phyloP scores from a whole-genome alignment of 306 rosid species.

The Trifolium pratense region DNA sequence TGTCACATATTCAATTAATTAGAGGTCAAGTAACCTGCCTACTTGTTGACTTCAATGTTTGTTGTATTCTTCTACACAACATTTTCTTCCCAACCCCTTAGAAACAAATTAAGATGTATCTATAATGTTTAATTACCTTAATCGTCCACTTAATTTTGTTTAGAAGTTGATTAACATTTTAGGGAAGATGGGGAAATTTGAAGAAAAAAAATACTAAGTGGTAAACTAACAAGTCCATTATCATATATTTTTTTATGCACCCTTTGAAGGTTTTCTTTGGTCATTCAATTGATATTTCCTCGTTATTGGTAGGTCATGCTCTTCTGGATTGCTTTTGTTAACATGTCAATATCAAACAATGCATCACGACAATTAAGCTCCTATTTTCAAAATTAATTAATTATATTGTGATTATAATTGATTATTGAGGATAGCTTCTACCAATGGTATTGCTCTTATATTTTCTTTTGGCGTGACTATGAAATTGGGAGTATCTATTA shows the following conservation, averaged over 20 bases:
- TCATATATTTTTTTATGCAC: conserved; percentile 20
- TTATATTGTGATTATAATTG: background rate
- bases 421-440: conserved; percentile 36
- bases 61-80: conserved; percentile 13
- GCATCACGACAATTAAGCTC: conserved; percentile 40
- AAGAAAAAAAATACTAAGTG: conserved; percentile 24
- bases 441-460: conserved; percentile 26
- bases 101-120: conserved; percentile 35
- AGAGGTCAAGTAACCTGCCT: conserved; percentile 45
- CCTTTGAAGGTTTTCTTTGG: conserved; percentile 23
- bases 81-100: conserved; percentile 32
- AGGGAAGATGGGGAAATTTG: conserved; percentile 30
- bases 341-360: conserved; percentile 56
- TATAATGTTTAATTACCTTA: conserved; percentile 15
- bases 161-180: conserved; percentile 44
- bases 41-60: conserved; percentile 50
- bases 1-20: conserved; percentile 36
- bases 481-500: background rate
- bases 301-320: conserved; percentile 43
- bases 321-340: conserved; percentile 42
- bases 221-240: conserved; percentile 37
- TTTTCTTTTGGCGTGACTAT: conserved; percentile 17
- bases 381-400: conserved; percentile 26
- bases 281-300: conserved; percentile 43
- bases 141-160: conserved; percentile 42